A percentile compares a stretch with the other conserved stretches of the same genome.
These are phyloP conservation scores for Talaromyces ruber DNA, from an alignment of 495 filamentous ascomycete genomes.

Conservation along the genomic window DNA sequence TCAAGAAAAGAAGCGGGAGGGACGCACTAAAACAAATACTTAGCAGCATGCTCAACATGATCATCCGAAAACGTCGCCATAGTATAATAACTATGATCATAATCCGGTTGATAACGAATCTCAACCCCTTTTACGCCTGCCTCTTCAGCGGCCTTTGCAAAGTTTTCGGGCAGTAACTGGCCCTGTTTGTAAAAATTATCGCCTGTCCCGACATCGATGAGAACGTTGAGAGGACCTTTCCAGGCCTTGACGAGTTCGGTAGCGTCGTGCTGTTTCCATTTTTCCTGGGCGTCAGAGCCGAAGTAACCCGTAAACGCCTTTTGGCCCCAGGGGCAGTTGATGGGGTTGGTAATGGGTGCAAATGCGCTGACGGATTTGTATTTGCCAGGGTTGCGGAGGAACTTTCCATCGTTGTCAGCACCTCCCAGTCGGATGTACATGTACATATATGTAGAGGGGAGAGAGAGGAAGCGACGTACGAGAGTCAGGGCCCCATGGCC, in stretches of 20 bases:
- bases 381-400: conserved; percentile 78
- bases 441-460: not conserved
- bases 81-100: conserved; percentile 96
- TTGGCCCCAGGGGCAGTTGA: conserved; percentile 81
- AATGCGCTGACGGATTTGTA: conserved; percentile 86
- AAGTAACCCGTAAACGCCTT: conserved; percentile 93
- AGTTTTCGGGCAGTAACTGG: conserved; percentile 90
- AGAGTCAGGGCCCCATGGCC: conserved; percentile 90
- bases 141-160: conserved; percentile 68
- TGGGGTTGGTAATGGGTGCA: conserved; percentile 86
- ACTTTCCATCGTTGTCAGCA: conserved; percentile 30
- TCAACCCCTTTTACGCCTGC: conserved; percentile 56
- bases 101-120: conserved; percentile 80
- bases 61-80: conserved; percentile 84
- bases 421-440: not conserved
- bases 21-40: conserved; percentile 60
- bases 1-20: conserved; percentile 7
- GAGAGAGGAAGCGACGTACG: conserved; percentile 26
- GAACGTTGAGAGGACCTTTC: conserved; percentile 58
- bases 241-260: conserved; percentile 76
- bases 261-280: conserved; percentile 87
- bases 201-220: conserved; percentile 86
- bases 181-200: conserved; percentile 94
- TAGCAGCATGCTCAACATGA: conserved; percentile 85
- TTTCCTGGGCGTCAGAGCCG: conserved; percentile 46